Conservation (phyloP, 176 grass and related monocot genomes). For the Eremochloa ophiuroides region DNA sequence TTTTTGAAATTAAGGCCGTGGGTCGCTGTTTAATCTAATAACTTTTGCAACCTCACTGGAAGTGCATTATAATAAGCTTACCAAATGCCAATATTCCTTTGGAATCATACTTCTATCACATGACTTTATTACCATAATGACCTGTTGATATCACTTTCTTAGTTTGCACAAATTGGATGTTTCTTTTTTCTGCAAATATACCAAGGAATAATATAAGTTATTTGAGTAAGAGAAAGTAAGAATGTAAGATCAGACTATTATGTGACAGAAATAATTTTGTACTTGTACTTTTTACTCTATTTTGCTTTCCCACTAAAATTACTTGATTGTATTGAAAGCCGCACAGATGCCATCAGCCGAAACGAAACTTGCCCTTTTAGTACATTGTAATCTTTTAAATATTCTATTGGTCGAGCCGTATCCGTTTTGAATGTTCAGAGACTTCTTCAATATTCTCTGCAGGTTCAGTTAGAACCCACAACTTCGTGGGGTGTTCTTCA, state of each 20-base stretch:
- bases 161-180: background rate
- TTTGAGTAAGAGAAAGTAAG: background rate
- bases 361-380: background rate
- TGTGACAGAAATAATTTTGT: background rate
- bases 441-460: slow-evolving; percentile 22
- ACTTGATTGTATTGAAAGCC: background rate
- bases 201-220: background rate
- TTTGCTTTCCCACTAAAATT: background rate
- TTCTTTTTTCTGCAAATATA: background rate
- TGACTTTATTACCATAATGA: background rate
- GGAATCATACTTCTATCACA: background rate
- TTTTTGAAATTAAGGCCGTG: background rate
- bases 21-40: background rate
- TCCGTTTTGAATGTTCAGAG: background rate
- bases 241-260: background rate
- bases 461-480: slow-evolving; percentile 96
- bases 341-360: background rate
- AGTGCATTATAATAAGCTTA: background rate
- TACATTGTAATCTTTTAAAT: background rate
- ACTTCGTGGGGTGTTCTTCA: slow-evolving; percentile 56
- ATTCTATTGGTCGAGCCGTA: background rate
- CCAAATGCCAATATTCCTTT: background rate
- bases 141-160: background rate
- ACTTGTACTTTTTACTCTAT: background rate
- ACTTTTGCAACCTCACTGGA: background rate